Base-by-base conservation (phyloP, 2,329 filamentous ascomycete species). In the Ophiostoma himal-ulmi region DNA sequence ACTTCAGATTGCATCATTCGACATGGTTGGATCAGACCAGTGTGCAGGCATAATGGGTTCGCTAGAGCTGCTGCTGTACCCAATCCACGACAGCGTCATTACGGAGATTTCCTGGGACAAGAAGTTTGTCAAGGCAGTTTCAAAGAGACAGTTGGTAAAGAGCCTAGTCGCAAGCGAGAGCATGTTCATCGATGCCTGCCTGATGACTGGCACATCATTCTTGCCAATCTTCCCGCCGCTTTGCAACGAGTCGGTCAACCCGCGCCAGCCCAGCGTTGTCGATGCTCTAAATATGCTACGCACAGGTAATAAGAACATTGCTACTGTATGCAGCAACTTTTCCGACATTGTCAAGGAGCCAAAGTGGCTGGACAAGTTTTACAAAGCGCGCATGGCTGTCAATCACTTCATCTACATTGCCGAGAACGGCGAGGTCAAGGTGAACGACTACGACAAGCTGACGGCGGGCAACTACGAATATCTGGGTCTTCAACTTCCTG, bases 391-490 rank as follows among this genome's bases (percentile, higher is more conserved):
- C 73, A 89, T 96, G 85, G 90, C 89, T 1, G 87, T 97, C 68
- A 91, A 93, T 76, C 94, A 98, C 79, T 94, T 94, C 78, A 89
- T 96, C 57, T 88, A 94, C 76, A 88, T 97, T 74, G 87, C 89
- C 44, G 85, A 88, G 70, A 87, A 87, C n/a, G 95, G 95, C 57
- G 88, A 90, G 75, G 86, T 97, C 68, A 86, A 87, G 72, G 90
- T 93, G 20, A 84, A 92, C 75, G 89, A 94, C 75, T 86, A 84
- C 70, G 90, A 92, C 8, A 84, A 88, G 70, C 86, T 93, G 26
- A 94, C 95, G 1, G 86, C 86, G 65, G 94, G 98, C 77, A 89
- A 95, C 74, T 92, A 96, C 77, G 90, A 94, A 76, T 94, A 97
- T 77, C 87, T 97, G 73, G 93, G 93, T n/a, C 87, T 96, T 71